phyloP scores from a whole-genome alignment of 2,329 filamentous ascomycete genomes.

The Botryosphaeria dothidea region DNA sequence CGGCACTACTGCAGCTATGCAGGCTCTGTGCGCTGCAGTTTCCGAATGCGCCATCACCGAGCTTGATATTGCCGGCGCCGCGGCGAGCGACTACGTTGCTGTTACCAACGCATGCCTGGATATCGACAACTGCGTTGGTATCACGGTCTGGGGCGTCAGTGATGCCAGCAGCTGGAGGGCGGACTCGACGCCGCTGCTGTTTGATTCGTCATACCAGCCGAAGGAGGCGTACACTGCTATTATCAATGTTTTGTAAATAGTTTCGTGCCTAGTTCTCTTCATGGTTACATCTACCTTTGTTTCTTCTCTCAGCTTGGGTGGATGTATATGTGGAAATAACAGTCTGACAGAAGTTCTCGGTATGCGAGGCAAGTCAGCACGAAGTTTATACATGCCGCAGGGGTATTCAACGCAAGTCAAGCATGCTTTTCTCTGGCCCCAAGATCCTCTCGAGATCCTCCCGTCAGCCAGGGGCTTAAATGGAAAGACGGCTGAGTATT shows the following conservation, averaged over 20 bases:
- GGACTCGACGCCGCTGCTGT: constrained; percentile 41
- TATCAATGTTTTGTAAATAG: background rate
- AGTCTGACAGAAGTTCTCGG: too few relatives aligned
- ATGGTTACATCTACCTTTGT: too few relatives aligned
- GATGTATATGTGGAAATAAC: too few relatives aligned
- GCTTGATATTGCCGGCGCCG: constrained; percentile 64
- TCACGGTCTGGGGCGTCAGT: constrained; percentile 62
- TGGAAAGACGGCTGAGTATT: too few relatives aligned
- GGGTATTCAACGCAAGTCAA: too few relatives aligned
- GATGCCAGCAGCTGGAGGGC: constrained; percentile 47
- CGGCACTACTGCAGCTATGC: constrained; percentile 53
- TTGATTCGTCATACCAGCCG: constrained; percentile 41
- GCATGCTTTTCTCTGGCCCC: too few relatives aligned
- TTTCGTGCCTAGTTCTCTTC: too few relatives aligned
- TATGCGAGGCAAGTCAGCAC: too few relatives aligned
- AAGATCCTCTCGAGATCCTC: too few relatives aligned
- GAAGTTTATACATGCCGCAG: too few relatives aligned
- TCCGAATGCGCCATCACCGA: constrained; percentile 67
- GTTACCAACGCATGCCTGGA: constrained; percentile 57
- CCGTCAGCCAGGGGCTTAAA: too few relatives aligned
- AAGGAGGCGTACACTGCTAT: constrained; percentile 44
- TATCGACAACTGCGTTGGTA: constrained; percentile 63
- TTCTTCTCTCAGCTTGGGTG: too few relatives aligned
- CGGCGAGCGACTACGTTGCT: constrained; percentile 60
- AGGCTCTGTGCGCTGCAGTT: constrained; percentile 54